Evolutionary conservation across 2,329 filamentous ascomycete species (phyloP).

Genomic region (Sporothrix brunneoviolacea): DNA sequence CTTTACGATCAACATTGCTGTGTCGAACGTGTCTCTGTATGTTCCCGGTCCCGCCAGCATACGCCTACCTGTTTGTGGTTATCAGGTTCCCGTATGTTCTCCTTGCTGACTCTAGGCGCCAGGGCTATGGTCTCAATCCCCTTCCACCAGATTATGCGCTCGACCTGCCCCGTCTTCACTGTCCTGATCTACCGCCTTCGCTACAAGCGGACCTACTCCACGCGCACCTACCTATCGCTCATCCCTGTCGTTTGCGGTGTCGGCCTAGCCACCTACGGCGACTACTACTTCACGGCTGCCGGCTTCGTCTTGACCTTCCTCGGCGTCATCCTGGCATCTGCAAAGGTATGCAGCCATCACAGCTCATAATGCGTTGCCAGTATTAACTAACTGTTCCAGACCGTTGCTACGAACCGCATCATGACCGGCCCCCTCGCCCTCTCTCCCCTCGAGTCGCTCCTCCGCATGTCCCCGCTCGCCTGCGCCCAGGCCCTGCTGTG

Average conservation of each 20-base stretch:
- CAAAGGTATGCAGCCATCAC: conserved; percentile 36
- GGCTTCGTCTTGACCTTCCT: conserved; percentile 50
- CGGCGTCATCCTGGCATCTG: conserved; percentile 46
- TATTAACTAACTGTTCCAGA: conserved; percentile 30
- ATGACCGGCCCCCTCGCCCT: conserved; percentile 56
- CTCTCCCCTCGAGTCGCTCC: conserved; percentile 52
- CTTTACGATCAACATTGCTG: conserved; percentile 21
- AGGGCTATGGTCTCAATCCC: conserved; percentile 46
- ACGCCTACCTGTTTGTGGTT: not conserved
- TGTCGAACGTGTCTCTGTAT: conserved; percentile 20
- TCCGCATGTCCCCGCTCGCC: conserved; percentile 56
- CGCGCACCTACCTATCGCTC: conserved; percentile 51
- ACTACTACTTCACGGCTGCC: conserved; percentile 54
- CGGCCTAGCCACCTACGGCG: conserved; percentile 53
- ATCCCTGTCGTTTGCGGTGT: conserved; percentile 55
- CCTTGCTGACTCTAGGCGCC: not conserved
- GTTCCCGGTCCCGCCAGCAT: not conserved
- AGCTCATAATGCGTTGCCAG: no score
- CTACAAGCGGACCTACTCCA: conserved; percentile 49
- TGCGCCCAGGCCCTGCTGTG: conserved; percentile 47
- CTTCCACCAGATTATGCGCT: conserved; percentile 59
- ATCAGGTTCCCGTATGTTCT: conserved; percentile 21
- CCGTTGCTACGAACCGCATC: conserved; percentile 56
- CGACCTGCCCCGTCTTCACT: conserved; percentile 55
- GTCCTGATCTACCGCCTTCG: conserved; percentile 53